These are phyloP conservation scores for Cryphonectria naterciae DNA, from an alignment of 2,329 filamentous ascomycete genomes.

Conservation along the genomic window DNA sequence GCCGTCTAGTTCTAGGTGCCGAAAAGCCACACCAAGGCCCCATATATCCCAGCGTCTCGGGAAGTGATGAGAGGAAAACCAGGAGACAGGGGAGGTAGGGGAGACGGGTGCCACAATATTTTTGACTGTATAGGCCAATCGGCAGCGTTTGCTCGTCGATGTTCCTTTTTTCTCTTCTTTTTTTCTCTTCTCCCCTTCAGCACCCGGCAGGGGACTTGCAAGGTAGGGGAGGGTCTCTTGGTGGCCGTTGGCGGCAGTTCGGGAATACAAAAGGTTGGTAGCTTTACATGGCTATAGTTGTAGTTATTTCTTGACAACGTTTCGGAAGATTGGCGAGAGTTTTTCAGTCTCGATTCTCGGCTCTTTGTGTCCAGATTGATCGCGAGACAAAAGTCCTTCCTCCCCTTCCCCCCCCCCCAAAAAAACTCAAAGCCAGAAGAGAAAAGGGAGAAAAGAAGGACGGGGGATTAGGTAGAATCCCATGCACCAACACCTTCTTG, in stretches of 20 bases:
- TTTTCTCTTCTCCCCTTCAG: background rate
- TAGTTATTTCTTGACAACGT: background rate
- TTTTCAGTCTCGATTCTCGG: background rate
- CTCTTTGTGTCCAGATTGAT: background rate
- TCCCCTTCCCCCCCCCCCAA: too few relatives aligned
- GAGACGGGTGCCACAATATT: background rate
- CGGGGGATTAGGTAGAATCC: too few relatives aligned
- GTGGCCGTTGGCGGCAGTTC: background rate
- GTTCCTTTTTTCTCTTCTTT: background rate
- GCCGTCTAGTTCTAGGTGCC: conserved; percentile 17
- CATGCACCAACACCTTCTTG: background rate
- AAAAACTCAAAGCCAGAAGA: too few relatives aligned
- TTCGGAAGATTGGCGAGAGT: background rate
- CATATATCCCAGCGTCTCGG: conserved; percentile 11
- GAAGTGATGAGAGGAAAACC: background rate
- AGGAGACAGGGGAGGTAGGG: background rate
- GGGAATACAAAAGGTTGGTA: background rate
- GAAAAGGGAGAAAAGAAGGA: too few relatives aligned
- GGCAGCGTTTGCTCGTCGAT: background rate
- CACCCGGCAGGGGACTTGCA: background rate
- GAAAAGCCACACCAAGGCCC: conserved; percentile 1
- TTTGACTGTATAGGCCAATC: background rate
- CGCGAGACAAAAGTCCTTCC: background rate
- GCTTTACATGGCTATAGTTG: background rate
- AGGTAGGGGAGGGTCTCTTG: background rate